Evolutionary conservation across 2,329 filamentous ascomycete genomes (phyloP).

Genomic region (Alternaria tenuissima): DNA sequence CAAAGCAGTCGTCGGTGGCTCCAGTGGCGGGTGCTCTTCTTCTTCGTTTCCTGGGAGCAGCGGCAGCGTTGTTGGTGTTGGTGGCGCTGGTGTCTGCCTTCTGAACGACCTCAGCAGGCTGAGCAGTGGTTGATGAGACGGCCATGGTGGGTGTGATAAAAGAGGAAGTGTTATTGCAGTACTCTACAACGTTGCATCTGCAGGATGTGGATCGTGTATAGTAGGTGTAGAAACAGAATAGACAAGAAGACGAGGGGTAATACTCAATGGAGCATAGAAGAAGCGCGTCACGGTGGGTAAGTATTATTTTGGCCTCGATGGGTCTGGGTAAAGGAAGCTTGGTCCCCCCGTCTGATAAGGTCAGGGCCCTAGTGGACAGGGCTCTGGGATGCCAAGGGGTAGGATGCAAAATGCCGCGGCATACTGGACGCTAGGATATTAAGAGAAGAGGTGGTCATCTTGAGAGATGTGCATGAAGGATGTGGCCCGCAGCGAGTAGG

Average conservation of each 20-base stretch:
- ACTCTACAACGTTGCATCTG: constrained; percentile 42
- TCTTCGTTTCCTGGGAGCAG: constrained; percentile 70
- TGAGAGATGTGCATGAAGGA: constrained; percentile 41
- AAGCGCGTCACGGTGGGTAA: constrained; percentile 48
- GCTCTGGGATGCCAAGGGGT: constrained; percentile 40
- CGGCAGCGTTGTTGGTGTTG: constrained; percentile 39
- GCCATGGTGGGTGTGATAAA: constrained; percentile 37
- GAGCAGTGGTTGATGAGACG: constrained; percentile 44
- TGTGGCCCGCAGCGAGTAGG: constrained; percentile 42
- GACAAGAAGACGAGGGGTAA: constrained; percentile 47
- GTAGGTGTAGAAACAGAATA: constrained; percentile 44
- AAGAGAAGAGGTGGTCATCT: constrained; percentile 42
- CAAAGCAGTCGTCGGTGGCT: constrained; percentile 93
- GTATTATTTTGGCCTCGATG: constrained; percentile 49
- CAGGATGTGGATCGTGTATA: constrained; percentile 42
- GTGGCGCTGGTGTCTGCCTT: constrained; percentile 43
- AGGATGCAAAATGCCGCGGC: constrained; percentile 45
- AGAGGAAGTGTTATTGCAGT: constrained; percentile 33
- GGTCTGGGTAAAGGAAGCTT: constrained; percentile 42
- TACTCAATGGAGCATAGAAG: constrained; percentile 50
- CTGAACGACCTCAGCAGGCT: constrained; percentile 44
- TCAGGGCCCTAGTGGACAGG: constrained; percentile 40
- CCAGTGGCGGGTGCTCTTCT: constrained; percentile 88
- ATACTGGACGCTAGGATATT: constrained; percentile 44
- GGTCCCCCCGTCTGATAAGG: constrained; percentile 50